These are phyloP conservation scores for Thalassiosira hispida DNA, from an alignment of 352 stramenopile species.

Conservation along the genomic window DNA sequence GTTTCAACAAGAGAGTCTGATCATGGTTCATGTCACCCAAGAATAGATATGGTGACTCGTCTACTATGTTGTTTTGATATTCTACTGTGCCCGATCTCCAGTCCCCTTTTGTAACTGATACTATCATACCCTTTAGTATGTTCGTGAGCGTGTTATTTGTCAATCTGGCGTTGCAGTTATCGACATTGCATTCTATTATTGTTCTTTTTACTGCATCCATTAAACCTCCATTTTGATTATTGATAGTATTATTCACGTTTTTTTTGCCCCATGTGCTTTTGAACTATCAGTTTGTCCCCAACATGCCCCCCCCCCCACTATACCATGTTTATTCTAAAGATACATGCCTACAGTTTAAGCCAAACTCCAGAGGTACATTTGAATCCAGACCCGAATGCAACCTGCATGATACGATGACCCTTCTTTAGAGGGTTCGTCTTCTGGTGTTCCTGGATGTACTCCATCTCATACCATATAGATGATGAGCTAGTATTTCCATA, in stretches of 20 bases:
- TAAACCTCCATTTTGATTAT: too few relatives aligned
- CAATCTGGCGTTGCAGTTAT: too few relatives aligned
- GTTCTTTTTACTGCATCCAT: too few relatives aligned
- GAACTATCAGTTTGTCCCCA: not conserved
- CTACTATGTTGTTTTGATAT: too few relatives aligned
- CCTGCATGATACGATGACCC: slow-evolving; percentile 88
- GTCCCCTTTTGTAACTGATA: too few relatives aligned
- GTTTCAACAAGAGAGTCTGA: too few relatives aligned
- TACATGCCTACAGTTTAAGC: slow-evolving; percentile 80
- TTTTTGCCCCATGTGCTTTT: not conserved
- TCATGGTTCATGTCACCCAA: too few relatives aligned
- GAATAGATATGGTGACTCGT: too few relatives aligned
- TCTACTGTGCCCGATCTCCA: too few relatives aligned
- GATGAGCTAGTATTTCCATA: slow-evolving; percentile 89
- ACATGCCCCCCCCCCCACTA: not conserved
- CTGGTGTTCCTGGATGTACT: slow-evolving; percentile 87
- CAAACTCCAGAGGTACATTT: slow-evolving; percentile 90
- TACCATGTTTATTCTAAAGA: not conserved
- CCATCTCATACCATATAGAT: slow-evolving; percentile 90
- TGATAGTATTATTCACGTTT: slow-evolving; percentile 7
- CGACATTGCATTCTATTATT: too few relatives aligned
- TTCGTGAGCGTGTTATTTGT: too few relatives aligned
- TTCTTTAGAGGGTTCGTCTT: slow-evolving; percentile 86
- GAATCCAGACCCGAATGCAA: slow-evolving; percentile 90
- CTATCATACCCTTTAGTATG: too few relatives aligned